Percentiles rank a stretch among this genome's conserved stretches.
Conservation (phyloP, 1,284 basidiomycete genomes). For the Cronartium quercuum region DNA sequence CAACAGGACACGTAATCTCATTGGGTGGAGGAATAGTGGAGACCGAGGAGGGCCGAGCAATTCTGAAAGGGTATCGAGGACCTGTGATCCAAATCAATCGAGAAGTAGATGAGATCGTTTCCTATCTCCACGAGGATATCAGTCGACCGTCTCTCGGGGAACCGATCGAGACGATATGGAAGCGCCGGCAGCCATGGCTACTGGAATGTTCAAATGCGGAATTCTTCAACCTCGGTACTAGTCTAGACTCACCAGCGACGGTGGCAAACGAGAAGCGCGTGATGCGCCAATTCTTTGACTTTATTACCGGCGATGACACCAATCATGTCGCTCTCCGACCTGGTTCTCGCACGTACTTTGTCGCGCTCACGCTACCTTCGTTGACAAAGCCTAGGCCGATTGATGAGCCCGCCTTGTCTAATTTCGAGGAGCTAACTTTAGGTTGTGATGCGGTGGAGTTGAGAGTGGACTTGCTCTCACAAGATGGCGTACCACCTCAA, state of each 20-base stretch:
- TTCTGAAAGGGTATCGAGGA: conserved; percentile 63
- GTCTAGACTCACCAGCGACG: conserved; percentile 44
- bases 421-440: conserved; percentile 67
- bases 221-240: conserved; percentile 67
- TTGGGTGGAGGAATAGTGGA: conserved; percentile 97
- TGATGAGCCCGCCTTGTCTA: conserved; percentile 57
- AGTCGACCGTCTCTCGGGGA: conserved; percentile 66
- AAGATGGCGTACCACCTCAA: conserved; percentile 52
- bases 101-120: conserved; percentile 64
- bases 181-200: conserved; percentile 79
- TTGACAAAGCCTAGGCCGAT: conserved; percentile 54
- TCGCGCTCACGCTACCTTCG: conserved; percentile 81
- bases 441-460: conserved; percentile 90
- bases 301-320: conserved; percentile 68
- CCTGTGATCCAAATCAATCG: conserved; percentile 63
- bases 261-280: conserved; percentile 40
- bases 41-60: conserved; percentile 63
- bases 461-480: conserved; percentile 79
- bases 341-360: conserved; percentile 73
- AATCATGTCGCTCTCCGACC: conserved; percentile 55
- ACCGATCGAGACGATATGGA: conserved; percentile 71
- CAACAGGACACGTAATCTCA: conserved; percentile 66
- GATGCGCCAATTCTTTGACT: conserved; percentile 70
- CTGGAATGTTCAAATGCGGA: conserved; percentile 75
- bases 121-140: conserved; percentile 71